Evolutionary conservation across 1,284 basidiomycete species (phyloP), one percentile per base, ranked within the genome.

Genomic region (Austropuccinia psidii): DNA sequence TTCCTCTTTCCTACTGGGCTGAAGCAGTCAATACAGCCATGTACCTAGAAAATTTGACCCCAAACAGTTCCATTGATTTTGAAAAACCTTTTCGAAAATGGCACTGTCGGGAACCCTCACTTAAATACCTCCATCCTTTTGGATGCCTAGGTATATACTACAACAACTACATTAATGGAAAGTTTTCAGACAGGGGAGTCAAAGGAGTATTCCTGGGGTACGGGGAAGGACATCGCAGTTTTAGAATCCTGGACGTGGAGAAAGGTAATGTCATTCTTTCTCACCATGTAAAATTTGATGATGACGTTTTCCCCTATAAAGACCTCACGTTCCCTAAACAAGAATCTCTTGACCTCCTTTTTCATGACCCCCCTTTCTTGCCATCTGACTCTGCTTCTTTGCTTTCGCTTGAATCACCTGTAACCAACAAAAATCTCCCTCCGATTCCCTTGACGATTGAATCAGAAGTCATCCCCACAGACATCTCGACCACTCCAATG

Each of bases 31-130:
- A 67, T 2, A 79, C 81, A 64, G 76, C 74, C 19, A 73, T 78
- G 11, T 83, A 80, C 78, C 33, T 84, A 1, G 76, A 77, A 43
- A 83, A 83, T 73, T 76, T 79, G 0, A 77, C 79, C 0, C 76
- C 79, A 5, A 29, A 55, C n/a, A n/a, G n/a, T n/a, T n/a, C n/a
- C n/a, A n/a, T n/a, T n/a, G n/a, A n/a, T n/a, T n/a, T n/a, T n/a
- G n/a, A n/a, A n/a, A n/a, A n/a, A n/a, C 60, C 41, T 24, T 62
- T 24, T 39, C 6, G 27, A 21, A 9, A 31, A n/a, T 47, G 19
- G 37, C 21, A n/a, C 29, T 2, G 39, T 3, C n/a, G 15, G 27
- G n/a, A 21, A 43, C 60, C 60, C n/a, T 43, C 41, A 21, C 60
- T 62, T 29, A 29, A 41, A 19, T 21, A 39, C 15, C 60, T 62